A percentile compares a stretch with the other conserved stretches of the same genome.
Conservation (phyloP, 768 basidiomycete species). For the Pleurotus salmoneostramineus region DNA sequence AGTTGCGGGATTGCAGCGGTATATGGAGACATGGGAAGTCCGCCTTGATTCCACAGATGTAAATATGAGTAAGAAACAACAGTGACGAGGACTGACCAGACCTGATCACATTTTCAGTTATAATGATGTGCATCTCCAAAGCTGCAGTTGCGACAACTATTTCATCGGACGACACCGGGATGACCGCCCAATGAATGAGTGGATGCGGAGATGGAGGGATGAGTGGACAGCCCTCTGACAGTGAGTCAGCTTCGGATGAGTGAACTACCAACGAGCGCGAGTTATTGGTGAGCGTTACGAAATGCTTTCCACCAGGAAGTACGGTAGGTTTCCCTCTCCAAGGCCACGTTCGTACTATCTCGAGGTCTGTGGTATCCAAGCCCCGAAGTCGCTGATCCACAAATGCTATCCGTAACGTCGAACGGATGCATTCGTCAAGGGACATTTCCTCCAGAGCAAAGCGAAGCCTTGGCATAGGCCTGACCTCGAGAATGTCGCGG, state of each 20-base stretch:
- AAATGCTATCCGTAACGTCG: not conserved
- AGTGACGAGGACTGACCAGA: conserved; percentile 13
- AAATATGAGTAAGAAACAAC: not conserved
- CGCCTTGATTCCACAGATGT: not conserved
- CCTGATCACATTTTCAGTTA: conserved; percentile 17
- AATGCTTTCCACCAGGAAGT: not conserved
- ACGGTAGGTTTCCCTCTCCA: not conserved
- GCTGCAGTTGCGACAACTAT: conserved; percentile 6
- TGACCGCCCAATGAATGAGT: not conserved
- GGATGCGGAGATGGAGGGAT: not conserved
- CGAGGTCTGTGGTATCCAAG: not conserved
- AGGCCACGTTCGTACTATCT: not conserved
- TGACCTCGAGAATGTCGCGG: not conserved
- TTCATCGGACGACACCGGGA: conserved; percentile 7
- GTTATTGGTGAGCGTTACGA: not conserved
- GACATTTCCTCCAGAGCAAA: not conserved
- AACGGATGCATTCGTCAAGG: not conserved
- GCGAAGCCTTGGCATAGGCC: not conserved
- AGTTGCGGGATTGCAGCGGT: not conserved
- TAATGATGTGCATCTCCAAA: conserved; percentile 25
- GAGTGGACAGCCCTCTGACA: not conserved
- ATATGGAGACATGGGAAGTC: not conserved
- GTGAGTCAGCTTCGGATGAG: not conserved
- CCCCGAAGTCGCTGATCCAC: not conserved
- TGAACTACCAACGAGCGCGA: not conserved